A percentile compares a stretch with the other conserved stretches of the same genome.
Evolutionary conservation across 1,284 basidiomycete species (phyloP).

Genomic region (Cystobasidiaceae sp.): DNA sequence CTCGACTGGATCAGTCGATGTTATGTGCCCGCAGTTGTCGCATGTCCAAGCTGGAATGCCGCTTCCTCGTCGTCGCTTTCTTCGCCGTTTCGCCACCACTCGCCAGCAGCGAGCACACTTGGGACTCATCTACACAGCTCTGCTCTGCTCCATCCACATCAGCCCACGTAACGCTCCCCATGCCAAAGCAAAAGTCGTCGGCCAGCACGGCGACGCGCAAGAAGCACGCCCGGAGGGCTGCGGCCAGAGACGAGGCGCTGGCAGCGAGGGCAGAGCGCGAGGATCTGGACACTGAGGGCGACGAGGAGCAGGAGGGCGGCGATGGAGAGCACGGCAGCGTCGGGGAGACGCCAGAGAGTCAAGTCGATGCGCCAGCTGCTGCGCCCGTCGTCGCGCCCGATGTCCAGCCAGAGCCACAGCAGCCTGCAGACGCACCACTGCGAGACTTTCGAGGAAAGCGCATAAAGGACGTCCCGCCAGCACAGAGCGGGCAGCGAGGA

Average conservation of each 20-base stretch:
- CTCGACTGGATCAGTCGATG: too few relatives aligned
- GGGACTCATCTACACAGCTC: neutral
- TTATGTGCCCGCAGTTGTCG: too few relatives aligned
- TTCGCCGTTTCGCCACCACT: too few relatives aligned
- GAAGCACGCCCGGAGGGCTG: constrained; percentile 64
- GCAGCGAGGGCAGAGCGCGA: constrained; percentile 30
- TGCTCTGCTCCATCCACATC: neutral
- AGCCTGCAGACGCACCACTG: neutral
- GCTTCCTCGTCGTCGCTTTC: too few relatives aligned
- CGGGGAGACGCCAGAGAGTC: neutral
- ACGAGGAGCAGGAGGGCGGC: neutral
- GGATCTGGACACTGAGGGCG: neutral
- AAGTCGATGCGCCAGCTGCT: neutral
- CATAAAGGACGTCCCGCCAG: neutral
- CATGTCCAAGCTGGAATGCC: too few relatives aligned
- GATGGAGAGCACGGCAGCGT: neutral
- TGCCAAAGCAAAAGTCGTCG: constrained; percentile 22
- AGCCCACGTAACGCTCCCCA: neutral
- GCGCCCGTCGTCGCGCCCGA: neutral
- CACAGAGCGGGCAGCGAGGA: constrained; percentile 1
- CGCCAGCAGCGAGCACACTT: neutral
- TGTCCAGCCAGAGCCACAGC: neutral
- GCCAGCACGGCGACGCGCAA: constrained; percentile 67
- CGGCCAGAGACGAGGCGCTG: constrained; percentile 10
- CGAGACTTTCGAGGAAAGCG: neutral